Conservation (phyloP, 2,329 filamentous ascomycete species). For the Alternaria triticimaculans region DNA sequence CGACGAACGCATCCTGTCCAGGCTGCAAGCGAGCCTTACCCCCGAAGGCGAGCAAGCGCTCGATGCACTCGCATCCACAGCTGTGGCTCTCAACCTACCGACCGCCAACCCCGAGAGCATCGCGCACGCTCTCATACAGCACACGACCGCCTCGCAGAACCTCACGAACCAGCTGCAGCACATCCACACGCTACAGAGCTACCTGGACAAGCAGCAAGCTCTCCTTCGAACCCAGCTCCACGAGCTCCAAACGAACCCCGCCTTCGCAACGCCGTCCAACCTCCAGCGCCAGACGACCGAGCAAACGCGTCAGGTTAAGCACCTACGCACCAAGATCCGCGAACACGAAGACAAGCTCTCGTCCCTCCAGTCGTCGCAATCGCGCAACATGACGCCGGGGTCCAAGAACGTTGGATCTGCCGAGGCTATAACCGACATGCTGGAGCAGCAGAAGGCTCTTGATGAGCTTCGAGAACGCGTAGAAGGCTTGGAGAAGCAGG, state of each 20-base stretch:
- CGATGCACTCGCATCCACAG: constrained; percentile 45
- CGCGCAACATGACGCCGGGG: constrained; percentile 25
- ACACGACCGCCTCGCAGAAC: constrained; percentile 38
- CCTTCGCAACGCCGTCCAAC: constrained; percentile 57
- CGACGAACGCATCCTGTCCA: constrained; percentile 33
- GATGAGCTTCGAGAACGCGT: constrained; percentile 65
- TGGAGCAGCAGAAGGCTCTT: constrained; percentile 67
- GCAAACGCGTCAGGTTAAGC: constrained; percentile 72
- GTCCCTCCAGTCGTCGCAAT: constrained; percentile 46
- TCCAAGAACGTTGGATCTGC: constrained; percentile 49
- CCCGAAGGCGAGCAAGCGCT: constrained; percentile 42
- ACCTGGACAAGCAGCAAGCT: constrained; percentile 42
- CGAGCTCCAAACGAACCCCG: constrained; percentile 38
- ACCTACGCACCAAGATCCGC: constrained; percentile 68
- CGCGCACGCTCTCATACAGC: constrained; percentile 45
- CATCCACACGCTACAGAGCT: constrained; percentile 42
- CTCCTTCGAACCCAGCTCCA: constrained; percentile 40
- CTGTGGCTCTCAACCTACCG: constrained; percentile 46
- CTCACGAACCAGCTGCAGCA: constrained; percentile 42
- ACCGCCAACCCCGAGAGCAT: constrained; percentile 34
- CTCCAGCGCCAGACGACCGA: constrained; percentile 76
- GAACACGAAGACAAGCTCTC: constrained; percentile 61
- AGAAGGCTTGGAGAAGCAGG: constrained; percentile 65
- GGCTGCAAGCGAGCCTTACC: constrained; percentile 34
- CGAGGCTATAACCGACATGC: constrained; percentile 64